Conservation (phyloP, 164 flowering plant species). For the Santalum album region DNA sequence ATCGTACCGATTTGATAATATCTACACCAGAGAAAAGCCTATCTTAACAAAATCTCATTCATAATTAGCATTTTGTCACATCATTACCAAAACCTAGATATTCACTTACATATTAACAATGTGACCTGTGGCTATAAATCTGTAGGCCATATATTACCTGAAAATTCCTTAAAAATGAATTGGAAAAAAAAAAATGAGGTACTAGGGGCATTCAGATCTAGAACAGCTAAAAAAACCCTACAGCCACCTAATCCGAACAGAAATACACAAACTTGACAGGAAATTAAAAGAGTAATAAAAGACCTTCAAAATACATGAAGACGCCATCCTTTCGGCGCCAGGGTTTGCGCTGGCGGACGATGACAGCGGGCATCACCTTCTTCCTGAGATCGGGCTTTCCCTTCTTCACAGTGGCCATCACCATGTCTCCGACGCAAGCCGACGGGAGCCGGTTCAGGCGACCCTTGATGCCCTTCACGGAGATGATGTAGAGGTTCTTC, state of each 20-base stretch:
- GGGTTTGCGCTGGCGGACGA: slow-evolving; percentile 33
- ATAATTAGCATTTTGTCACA: too few species aligned
- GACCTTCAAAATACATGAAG: slow-evolving; percentile 37
- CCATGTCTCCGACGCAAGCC: slow-evolving; percentile 40
- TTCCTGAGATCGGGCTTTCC: slow-evolving; percentile 35
- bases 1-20: too few species aligned
- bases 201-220: too few species aligned
- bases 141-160: too few species aligned
- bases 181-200: too few species aligned
- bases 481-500: slow-evolving; percentile 33
- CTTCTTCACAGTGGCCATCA: slow-evolving; percentile 37
- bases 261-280: not conserved
- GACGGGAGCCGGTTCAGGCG: slow-evolving; percentile 32
- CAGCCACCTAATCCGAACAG: not conserved
- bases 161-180: too few species aligned
- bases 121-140: too few species aligned
- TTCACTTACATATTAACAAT: too few species aligned
- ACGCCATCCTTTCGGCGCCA: slow-evolving; percentile 46
- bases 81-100: too few species aligned
- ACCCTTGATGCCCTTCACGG: slow-evolving; percentile 39
- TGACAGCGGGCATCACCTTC: slow-evolving; percentile 40
- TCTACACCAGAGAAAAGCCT: too few species aligned
- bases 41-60: too few species aligned
- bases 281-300: not conserved
- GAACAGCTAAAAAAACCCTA: too few species aligned